A percentile compares a stretch with the other conserved stretches of the same genome.
Conservation (phyloP, 2,329 filamentous ascomycete genomes). For the Sordariomycetes sp. region DNA sequence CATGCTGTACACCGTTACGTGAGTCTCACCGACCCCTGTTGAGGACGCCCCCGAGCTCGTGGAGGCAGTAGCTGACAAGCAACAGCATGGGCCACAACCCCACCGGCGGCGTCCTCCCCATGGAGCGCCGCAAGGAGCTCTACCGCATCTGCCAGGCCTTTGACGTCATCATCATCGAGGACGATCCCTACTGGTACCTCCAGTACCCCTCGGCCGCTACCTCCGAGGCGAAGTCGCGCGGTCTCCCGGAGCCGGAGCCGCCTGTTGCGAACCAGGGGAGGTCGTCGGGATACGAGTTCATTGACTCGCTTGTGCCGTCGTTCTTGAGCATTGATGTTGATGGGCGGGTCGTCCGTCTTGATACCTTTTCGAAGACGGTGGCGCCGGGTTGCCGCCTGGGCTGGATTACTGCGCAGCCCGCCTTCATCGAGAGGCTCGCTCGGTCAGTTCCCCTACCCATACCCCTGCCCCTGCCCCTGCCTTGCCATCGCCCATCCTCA, state of each 20-base stretch:
- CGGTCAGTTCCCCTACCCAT: slow-evolving; percentile 10
- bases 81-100: slow-evolving; percentile 61
- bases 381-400: slow-evolving; percentile 82
- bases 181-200: slow-evolving; percentile 93
- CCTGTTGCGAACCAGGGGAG: slow-evolving; percentile 16
- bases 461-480: too few relatives aligned
- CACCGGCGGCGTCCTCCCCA: slow-evolving; percentile 60
- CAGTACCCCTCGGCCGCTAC: slow-evolving; percentile 64
- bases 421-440: slow-evolving; percentile 56
- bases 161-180: slow-evolving; percentile 84
- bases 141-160: slow-evolving; percentile 72
- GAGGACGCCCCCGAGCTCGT: neutral
- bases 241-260: slow-evolving; percentile 15
- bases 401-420: slow-evolving; percentile 80
- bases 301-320: slow-evolving; percentile 73
- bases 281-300: slow-evolving; percentile 56
- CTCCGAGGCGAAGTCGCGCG: slow-evolving; percentile 34
- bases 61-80: neutral
- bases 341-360: slow-evolving; percentile 76
- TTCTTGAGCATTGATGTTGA: slow-evolving; percentile 73
- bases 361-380: slow-evolving; percentile 89
- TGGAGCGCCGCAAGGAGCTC: slow-evolving; percentile 62
- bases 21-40: slow-evolving; percentile 33
- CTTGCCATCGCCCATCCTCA: neutral
- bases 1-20: slow-evolving; percentile 76